Base-by-base conservation (phyloP, 192 early-diverging fungal genomes). In the Diversispora eburnea region DNA sequence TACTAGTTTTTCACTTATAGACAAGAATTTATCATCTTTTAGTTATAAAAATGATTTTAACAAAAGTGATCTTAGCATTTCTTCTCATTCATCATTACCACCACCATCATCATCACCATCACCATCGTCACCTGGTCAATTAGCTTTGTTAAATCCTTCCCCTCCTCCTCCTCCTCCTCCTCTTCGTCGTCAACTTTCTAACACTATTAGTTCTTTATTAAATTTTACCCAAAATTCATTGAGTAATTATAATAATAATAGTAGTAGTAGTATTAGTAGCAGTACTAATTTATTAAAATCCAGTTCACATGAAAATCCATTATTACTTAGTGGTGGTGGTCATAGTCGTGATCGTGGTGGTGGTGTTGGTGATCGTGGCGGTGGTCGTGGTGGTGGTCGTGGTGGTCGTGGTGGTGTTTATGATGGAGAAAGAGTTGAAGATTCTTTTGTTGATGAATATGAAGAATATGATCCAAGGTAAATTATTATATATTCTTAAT, bases 381-480 rank as follows among this genome's bases (percentile, higher is more conserved):
- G 25, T 33, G 25, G 25, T 2, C 0, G 25, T 33, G 25, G 25
- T 33, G 2, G 25, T 33, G 25, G 0, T 33, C 0, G 25, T 33
- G 25, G 25, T 33, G 0, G 25, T 33, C 0, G 25, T 2, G 25
- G 2, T 33, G 2, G 25, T 33, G 2, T 33, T 33, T 0, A 33
- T 33, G 25, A 33, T 33, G 25, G 25, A 2, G 25, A 33, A 33
- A 33, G 25, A 33, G 0, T 1, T 33, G 25, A 68, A 54, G 67
- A 68, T 4, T 22, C 67, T 17, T 12, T 12, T 2, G 56, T 20
- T 17, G 33, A 6, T 45, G 69, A 71, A 12, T 58, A 70, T 70
- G 69, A 71, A 42, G 69, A 71, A 71, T 19, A 20, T n/a, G 56
- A 58, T 59, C 17, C 39, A 71, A 71, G 6, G 69, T 71, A 22